A percentile compares a stretch with the other conserved stretches of the same genome.
Evolutionary conservation across 2,329 filamentous ascomycete genomes (phyloP).

Genomic region (Delphinella strobiligena): DNA sequence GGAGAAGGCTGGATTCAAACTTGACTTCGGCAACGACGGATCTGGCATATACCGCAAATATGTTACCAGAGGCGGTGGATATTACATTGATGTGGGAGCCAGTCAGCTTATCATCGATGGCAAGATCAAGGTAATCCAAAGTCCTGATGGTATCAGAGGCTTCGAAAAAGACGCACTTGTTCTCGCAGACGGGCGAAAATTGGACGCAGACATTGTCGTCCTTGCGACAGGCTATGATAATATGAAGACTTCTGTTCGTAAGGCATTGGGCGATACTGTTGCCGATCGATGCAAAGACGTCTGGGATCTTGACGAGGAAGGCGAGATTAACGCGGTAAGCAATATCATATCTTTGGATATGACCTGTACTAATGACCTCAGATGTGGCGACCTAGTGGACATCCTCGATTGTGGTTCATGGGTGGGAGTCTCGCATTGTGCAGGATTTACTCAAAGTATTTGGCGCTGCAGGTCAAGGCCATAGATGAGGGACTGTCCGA

Average conservation of each 20-base stretch:
- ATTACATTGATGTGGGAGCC: slow-evolving; percentile 58
- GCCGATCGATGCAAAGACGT: slow-evolving; percentile 43
- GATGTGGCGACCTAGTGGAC: slow-evolving; percentile 27
- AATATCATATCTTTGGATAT: background rate
- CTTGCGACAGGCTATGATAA: slow-evolving; percentile 47
- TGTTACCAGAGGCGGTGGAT: slow-evolving; percentile 53
- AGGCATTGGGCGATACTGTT: slow-evolving; percentile 49
- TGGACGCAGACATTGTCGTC: slow-evolving; percentile 52
- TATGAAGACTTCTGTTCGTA: slow-evolving; percentile 51
- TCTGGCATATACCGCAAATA: slow-evolving; percentile 51
- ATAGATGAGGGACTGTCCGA: no score
- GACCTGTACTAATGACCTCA: slow-evolving; percentile 7
- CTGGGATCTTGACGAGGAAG: slow-evolving; percentile 27
- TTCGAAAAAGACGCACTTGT: slow-evolving; percentile 34
- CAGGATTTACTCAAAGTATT: no score
- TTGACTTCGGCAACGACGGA: slow-evolving; percentile 45
- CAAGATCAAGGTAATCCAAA: slow-evolving; percentile 46
- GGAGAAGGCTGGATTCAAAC: slow-evolving; percentile 45
- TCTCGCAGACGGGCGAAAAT: slow-evolving; percentile 40
- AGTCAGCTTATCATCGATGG: slow-evolving; percentile 50
- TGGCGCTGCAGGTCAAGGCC: no score
- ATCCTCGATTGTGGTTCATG: slow-evolving; percentile 29
- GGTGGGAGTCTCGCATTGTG: slow-evolving; percentile 24
- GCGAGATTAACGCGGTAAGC: slow-evolving; percentile 18
- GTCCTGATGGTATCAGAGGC: slow-evolving; percentile 37